Conservation (phyloP, 139 green algal species). For the Limnomonas spitsbergensis region DNA sequence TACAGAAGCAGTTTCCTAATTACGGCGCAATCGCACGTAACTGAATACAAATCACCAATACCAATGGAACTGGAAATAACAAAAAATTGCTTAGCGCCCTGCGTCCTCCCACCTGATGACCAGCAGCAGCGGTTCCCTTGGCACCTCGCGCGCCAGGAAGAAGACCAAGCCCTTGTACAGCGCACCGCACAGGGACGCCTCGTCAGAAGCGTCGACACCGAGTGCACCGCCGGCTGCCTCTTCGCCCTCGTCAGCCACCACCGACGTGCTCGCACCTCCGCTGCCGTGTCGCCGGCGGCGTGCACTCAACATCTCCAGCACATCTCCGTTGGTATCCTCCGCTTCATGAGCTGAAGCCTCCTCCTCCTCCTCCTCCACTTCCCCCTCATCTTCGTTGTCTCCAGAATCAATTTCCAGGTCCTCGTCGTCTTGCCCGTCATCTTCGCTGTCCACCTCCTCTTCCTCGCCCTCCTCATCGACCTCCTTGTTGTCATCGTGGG, state of each 20-base stretch:
- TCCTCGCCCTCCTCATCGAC: conserved; percentile 17
- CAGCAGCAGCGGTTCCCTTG: conserved; percentile 86
- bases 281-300: not conserved
- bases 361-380: conserved; percentile 26
- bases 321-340: no score
- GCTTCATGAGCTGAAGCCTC: conserved; percentile 31
- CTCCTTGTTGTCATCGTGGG: conserved; percentile 12
- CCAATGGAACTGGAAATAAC: not conserved
- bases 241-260: conserved; percentile 38
- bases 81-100: not conserved
- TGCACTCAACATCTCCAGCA: conserved; percentile 18
- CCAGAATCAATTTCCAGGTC: conserved; percentile 30
- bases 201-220: conserved; percentile 58
- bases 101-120: conserved; percentile 63
- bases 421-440: not conserved
- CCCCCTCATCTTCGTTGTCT: conserved; percentile 21
- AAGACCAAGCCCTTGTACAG: conserved; percentile 90
- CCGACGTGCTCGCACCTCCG: conserved; percentile 10
- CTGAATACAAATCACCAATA: not conserved
- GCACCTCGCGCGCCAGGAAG: conserved; percentile 87
- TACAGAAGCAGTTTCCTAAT: no score
- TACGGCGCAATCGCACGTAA: no score
- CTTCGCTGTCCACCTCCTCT: conserved; percentile 19
- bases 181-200: conserved; percentile 63
- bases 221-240: conserved; percentile 57